A percentile compares a stretch with the other conserved stretches of the same genome.
Conservation (phyloP, 257 asterid genomes). For the Plantago major region DNA sequence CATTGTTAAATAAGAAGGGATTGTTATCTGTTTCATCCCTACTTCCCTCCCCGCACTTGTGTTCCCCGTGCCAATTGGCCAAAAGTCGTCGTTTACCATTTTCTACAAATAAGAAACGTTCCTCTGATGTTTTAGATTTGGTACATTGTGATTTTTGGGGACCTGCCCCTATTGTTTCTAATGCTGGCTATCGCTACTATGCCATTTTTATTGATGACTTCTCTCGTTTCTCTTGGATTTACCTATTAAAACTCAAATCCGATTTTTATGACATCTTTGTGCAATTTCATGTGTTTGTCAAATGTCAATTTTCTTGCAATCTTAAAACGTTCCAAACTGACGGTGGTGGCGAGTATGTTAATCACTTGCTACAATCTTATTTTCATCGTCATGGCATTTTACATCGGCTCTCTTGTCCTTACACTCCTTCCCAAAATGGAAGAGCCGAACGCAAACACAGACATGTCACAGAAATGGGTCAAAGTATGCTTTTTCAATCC, state of each 20-base stretch:
- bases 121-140: background rate
- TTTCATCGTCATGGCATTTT: background rate
- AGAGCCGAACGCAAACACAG: slow-evolving; percentile 3
- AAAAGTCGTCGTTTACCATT: background rate
- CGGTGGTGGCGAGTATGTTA: background rate
- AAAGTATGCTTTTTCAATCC: slow-evolving; percentile 3
- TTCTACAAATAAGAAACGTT: background rate
- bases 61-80: background rate
- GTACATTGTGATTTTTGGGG: background rate
- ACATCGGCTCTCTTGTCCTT: slow-evolving; percentile 7
- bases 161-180: background rate
- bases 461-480: slow-evolving; percentile 7
- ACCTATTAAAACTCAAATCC: background rate
- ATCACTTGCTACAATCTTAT: background rate
- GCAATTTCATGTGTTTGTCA: background rate
- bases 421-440: background rate
- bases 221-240: background rate
- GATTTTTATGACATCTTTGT: background rate
- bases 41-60: background rate
- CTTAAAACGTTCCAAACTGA: no score
- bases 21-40: background rate
- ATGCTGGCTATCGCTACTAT: background rate
- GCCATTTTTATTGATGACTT: background rate
- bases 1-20: background rate
- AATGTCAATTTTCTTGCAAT: background rate